These are phyloP conservation scores for Aspergillus fischeri DNA, from an alignment of 2,329 filamentous ascomycete genomes.

Conservation along the genomic window DNA sequence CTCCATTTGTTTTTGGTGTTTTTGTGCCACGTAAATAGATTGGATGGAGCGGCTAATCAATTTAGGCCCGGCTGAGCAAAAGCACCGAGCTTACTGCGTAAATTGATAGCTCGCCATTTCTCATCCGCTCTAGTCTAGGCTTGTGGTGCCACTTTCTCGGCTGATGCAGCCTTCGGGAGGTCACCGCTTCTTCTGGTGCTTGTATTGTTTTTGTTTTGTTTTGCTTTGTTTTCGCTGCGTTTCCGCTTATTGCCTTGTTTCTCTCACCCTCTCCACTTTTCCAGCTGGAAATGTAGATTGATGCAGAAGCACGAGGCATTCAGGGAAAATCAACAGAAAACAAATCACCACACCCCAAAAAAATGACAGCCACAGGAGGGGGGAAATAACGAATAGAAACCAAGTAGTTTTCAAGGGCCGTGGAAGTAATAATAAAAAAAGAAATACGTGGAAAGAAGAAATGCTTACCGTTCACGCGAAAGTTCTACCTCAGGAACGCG, in stretches of 20 bases:
- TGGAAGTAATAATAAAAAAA: constrained; percentile 11
- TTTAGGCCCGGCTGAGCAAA: constrained; percentile 12
- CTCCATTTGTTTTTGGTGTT: constrained; percentile 16
- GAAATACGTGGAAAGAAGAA: constrained; percentile 9
- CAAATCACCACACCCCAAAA: not conserved
- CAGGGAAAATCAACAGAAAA: not conserved
- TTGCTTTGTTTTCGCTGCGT: not conserved
- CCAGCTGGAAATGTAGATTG: not conserved
- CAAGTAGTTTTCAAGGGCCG: constrained; percentile 6
- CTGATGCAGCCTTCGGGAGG: not conserved
- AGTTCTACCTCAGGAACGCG: constrained; percentile 48
- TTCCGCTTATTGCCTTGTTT: not conserved
- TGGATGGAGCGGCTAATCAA: constrained; percentile 1
- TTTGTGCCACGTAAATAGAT: constrained; percentile 20
- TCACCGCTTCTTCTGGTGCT: not conserved
- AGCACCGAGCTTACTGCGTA: constrained; percentile 1
- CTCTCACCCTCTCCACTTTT: not conserved
- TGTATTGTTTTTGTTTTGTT: not conserved
- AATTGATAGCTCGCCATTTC: not conserved
- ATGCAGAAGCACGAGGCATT: not conserved
- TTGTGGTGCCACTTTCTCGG: not conserved
- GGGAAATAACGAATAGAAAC: constrained; percentile 4
- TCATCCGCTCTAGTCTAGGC: not conserved
- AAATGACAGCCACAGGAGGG: not conserved
- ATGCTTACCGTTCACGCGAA: constrained; percentile 48